A percentile compares a stretch with the other conserved stretches of the same genome.
Evolutionary conservation across 352 stramenopile species (phyloP).

Genomic region (Pythium aristosporum): DNA sequence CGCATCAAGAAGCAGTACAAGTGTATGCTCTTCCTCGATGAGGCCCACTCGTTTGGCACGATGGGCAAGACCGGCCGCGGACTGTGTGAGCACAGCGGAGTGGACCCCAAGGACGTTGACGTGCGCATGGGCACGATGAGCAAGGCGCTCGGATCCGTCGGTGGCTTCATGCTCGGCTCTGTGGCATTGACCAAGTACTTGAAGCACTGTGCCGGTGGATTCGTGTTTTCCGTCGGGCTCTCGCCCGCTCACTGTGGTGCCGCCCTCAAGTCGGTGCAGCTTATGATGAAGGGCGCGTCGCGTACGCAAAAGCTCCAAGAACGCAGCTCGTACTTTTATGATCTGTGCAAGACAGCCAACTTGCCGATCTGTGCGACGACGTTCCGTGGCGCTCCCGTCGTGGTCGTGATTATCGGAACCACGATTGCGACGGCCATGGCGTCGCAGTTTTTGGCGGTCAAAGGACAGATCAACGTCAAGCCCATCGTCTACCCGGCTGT

Average conservation of each 20-base stretch:
- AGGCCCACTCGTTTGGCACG: conserved; percentile 41
- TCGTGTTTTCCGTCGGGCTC: conserved; percentile 50
- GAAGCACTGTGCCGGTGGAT: conserved; percentile 41
- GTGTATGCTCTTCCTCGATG: conserved; percentile 37
- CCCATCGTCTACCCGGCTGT: conserved; percentile 86
- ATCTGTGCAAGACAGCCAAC: conserved; percentile 63
- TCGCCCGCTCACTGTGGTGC: conserved; percentile 65
- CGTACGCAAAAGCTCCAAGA: conserved; percentile 67
- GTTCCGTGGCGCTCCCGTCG: conserved; percentile 67
- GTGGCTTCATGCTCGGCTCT: conserved; percentile 39
- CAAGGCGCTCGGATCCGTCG: conserved; percentile 38
- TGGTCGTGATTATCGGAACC: conserved; percentile 77
- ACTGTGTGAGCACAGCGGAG: conserved; percentile 33
- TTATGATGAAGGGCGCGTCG: conserved; percentile 59
- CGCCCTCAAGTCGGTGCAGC: conserved; percentile 63
- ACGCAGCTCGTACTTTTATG: conserved; percentile 72
- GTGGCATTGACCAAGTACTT: conserved; percentile 34
- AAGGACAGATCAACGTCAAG: conserved; percentile 75
- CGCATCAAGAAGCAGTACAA: conserved; percentile 41
- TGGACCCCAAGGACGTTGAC: conserved; percentile 33
- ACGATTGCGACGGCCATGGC: conserved; percentile 78
- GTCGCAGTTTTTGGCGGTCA: conserved; percentile 55
- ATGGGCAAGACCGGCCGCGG: conserved; percentile 42
- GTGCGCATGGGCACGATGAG: conserved; percentile 48
- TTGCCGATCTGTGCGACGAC: conserved; percentile 61